A percentile compares a stretch with the other conserved stretches of the same genome.
Evolutionary conservation across 805 yeast genomes (phyloP).

Genomic region (Saccharomyces paradoxus): DNA sequence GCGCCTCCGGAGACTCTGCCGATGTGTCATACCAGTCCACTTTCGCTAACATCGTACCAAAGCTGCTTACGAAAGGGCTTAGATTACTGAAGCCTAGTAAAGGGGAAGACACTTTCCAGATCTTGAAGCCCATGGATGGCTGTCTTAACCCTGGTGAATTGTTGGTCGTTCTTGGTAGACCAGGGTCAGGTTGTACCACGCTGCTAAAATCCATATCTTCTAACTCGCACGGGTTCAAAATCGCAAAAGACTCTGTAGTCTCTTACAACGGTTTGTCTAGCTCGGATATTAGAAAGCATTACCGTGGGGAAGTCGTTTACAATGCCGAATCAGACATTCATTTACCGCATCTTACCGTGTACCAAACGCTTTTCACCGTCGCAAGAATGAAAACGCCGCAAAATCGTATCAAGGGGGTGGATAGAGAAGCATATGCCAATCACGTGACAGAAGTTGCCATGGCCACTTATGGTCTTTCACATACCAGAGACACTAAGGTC

Average conservation of each 20-base stretch:
- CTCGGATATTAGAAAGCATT: slow-evolving; percentile 41
- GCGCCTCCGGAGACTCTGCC: slow-evolving; percentile 58
- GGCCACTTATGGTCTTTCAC: slow-evolving; percentile 54
- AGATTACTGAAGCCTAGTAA: slow-evolving; percentile 17
- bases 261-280: slow-evolving; percentile 50
- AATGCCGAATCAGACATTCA: slow-evolving; percentile 63
- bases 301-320: slow-evolving; percentile 62
- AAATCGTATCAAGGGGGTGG: slow-evolving; percentile 51
- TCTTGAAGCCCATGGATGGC: slow-evolving; percentile 61
- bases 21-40: slow-evolving; percentile 63
- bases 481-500: slow-evolving; percentile 51
- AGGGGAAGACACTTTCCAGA: slow-evolving; percentile 36
- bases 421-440: slow-evolving; percentile 46
- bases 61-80: slow-evolving; percentile 19
- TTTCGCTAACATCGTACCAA: slow-evolving; percentile 37
- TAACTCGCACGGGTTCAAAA: slow-evolving; percentile 50
- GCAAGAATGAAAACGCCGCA: slow-evolving; percentile 55
- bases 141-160: slow-evolving; percentile 53
- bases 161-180: slow-evolving; percentile 64
- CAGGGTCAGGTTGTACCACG: slow-evolving; percentile 74
- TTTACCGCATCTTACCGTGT: slow-evolving; percentile 61
- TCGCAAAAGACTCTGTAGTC: slow-evolving; percentile 39
- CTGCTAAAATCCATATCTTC: slow-evolving; percentile 51
- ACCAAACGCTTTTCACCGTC: slow-evolving; percentile 56
- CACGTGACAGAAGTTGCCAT: slow-evolving; percentile 46